phyloP scores from a whole-genome alignment of 306 rosid genomes.

The Vigna radiata region DNA sequence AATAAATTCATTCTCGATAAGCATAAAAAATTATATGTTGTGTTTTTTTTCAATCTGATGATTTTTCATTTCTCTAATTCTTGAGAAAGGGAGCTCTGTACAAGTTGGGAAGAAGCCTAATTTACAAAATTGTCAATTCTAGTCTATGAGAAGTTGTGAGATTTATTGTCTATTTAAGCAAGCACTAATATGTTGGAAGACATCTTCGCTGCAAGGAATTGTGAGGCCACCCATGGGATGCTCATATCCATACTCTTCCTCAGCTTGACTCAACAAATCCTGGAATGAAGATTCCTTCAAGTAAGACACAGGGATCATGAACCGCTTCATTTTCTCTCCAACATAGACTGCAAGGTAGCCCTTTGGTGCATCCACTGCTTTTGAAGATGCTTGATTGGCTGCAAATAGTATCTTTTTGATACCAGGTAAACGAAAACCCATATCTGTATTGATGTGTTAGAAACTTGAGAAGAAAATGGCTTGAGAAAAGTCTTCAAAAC shows the following conservation, averaged over 20 bases:
- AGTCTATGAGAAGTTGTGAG: not conserved
- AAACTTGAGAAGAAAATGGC: not conserved
- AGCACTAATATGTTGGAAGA: conserved; percentile 40
- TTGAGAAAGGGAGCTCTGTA: not conserved
- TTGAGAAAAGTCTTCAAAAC: not conserved
- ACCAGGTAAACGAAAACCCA: conserved; percentile 49
- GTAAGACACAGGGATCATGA: conserved; percentile 52
- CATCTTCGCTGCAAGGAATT: conserved; percentile 50
- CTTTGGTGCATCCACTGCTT: conserved; percentile 48
- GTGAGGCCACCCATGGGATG: conserved; percentile 64
- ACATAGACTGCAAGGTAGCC: conserved; percentile 56
- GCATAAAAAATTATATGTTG: not conserved
- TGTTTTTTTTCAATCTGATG: not conserved
- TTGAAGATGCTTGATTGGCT: conserved; percentile 41
- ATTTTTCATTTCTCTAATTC: not conserved
- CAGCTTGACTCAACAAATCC: conserved; percentile 41
- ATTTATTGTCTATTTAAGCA: conserved; percentile 12
- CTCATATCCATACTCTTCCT: conserved; percentile 54
- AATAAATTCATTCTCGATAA: not conserved
- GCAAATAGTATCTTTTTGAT: conserved; percentile 12
- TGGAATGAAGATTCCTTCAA: conserved; percentile 53
- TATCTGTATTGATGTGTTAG: conserved; percentile 5
- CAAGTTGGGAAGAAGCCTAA: not conserved
- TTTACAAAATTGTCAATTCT: conserved; percentile 23
- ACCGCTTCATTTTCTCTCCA: conserved; percentile 55